phyloP scores from a whole-genome alignment of 371 early-diverging fungal species.

The Funneliformis caledonium region DNA sequence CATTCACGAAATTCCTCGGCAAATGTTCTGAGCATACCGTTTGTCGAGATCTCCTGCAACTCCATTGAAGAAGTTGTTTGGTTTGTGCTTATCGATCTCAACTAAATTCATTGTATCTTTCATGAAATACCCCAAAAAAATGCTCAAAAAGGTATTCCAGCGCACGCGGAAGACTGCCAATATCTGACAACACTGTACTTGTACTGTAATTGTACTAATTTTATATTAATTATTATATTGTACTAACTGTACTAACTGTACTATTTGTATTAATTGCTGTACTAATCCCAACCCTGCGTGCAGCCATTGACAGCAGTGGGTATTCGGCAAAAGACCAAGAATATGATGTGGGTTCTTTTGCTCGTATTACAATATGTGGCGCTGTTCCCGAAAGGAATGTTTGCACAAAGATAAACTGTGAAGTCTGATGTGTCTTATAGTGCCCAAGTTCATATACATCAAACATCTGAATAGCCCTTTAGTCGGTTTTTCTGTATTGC shows the following conservation, averaged over 20 bases:
- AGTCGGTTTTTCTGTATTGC: neutral
- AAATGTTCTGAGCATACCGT: too few relatives aligned
- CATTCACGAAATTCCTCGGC: neutral
- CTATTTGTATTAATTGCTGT: neutral
- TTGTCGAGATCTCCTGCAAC: too few relatives aligned
- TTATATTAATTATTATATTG: neutral
- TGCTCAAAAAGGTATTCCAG: neutral
- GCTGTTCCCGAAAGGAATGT: conserved; percentile 25
- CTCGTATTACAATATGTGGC: neutral
- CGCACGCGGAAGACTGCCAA: conserved; percentile 9
- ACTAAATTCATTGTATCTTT: neutral
- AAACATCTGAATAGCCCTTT: conserved; percentile 14
- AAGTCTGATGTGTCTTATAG: neutral
- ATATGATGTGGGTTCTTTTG: neutral
- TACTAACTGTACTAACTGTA: too few relatives aligned
- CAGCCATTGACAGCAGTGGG: conserved; percentile 21
- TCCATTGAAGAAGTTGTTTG: too few relatives aligned
- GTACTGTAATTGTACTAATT: neutral
- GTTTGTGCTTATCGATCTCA: neutral
- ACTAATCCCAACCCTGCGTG: neutral
- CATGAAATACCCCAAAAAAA: neutral
- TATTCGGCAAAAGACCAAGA: conserved; percentile 12
- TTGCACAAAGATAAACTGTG: conserved; percentile 3
- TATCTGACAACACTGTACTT: conserved; percentile 10
- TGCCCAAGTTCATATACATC: neutral